Conservation (phyloP, 1,284 basidiomycete genomes). For the Cryptococcus depauperatus region DNA sequence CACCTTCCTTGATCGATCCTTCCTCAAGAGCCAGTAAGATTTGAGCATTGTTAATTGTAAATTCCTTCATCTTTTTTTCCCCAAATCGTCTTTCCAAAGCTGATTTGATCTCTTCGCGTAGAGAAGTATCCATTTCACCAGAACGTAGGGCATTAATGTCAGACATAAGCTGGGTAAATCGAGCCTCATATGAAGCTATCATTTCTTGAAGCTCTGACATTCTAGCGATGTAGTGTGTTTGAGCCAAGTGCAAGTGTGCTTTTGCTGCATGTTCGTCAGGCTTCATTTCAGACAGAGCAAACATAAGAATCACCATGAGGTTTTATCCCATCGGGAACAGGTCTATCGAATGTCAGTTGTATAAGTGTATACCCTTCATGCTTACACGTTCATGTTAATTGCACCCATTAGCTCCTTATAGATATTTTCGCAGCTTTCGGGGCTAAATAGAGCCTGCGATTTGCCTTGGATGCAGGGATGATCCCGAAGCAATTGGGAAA, state of each 20-base stretch:
- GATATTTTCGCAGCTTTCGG: slow-evolving; percentile 58
- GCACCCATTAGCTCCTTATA: slow-evolving; percentile 62
- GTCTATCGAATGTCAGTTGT: slow-evolving; percentile 15
- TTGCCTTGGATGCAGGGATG: slow-evolving; percentile 50
- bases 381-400: slow-evolving; percentile 60
- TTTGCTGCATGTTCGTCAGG: slow-evolving; percentile 40
- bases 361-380: background rate
- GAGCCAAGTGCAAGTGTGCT: slow-evolving; percentile 59
- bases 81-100: slow-evolving; percentile 35
- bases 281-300: background rate
- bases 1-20: slow-evolving; percentile 14
- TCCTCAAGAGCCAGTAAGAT: slow-evolving; percentile 23
- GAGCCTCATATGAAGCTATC: slow-evolving; percentile 62
- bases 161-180: slow-evolving; percentile 53
- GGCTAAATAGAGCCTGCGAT: slow-evolving; percentile 55
- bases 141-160: slow-evolving; percentile 58
- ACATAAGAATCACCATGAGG: slow-evolving; percentile 19
- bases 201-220: slow-evolving; percentile 60
- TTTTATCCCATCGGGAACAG: slow-evolving; percentile 33
- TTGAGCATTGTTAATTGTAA: slow-evolving; percentile 31
- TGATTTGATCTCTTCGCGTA: slow-evolving; percentile 46
- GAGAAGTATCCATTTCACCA: slow-evolving; percentile 58
- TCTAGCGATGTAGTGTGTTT: slow-evolving; percentile 61
- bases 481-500: slow-evolving; percentile 58
- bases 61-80: slow-evolving; percentile 32